Conservation (phyloP, 768 basidiomycete genomes). For the Astraeus odoratus region DNA sequence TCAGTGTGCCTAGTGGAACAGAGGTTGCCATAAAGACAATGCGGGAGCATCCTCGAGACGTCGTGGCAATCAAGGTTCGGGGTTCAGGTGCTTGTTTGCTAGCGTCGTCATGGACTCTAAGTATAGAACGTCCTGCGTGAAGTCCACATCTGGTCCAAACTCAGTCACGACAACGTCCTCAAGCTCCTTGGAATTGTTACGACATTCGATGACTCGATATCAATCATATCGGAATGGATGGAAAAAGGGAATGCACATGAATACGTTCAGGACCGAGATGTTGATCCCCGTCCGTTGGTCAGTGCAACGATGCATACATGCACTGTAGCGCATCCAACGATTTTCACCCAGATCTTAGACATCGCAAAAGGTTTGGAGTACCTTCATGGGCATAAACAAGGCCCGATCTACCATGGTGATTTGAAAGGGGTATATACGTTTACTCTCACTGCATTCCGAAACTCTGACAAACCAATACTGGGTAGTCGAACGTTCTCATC, state of each 20-base stretch:
- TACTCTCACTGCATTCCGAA: background rate
- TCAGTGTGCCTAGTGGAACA: background rate
- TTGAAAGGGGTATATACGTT: background rate
- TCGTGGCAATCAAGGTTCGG: background rate
- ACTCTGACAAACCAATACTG: background rate
- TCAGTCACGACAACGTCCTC: background rate
- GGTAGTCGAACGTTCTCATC: background rate
- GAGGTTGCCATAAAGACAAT: background rate
- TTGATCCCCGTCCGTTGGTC: background rate
- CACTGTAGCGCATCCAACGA: background rate
- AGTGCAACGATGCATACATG: background rate
- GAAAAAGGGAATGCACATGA: background rate
- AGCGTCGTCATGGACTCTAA: background rate
- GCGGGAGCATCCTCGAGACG: background rate
- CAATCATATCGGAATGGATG: background rate
- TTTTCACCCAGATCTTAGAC: background rate
- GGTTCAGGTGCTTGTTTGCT: background rate
- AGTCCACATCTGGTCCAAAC: background rate
- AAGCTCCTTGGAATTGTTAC: background rate
- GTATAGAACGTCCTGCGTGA: background rate
- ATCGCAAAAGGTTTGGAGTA: background rate
- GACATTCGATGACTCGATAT: background rate
- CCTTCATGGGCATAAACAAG: background rate
- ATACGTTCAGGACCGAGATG: background rate
- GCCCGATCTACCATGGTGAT: background rate